Evolutionary conservation across 139 green algal genomes (phyloP).

Genomic region (Spirogloea muscicola): DNA sequence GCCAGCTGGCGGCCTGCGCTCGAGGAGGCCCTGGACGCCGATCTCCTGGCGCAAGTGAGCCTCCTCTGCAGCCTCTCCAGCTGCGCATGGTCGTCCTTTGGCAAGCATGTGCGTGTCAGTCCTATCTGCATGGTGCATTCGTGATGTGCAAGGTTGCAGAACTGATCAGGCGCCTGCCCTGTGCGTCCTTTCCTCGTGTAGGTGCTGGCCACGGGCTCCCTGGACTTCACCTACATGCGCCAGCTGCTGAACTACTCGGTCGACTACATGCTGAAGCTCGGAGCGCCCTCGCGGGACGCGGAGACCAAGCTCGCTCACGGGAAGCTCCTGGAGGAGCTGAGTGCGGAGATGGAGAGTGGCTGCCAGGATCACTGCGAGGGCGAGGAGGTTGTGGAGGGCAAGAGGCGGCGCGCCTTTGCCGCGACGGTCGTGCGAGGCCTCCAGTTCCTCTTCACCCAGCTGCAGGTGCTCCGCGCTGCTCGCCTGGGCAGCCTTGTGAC

Average conservation of each 20-base stretch:
- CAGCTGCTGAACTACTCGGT: constrained; percentile 1
- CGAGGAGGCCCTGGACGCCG: background rate
- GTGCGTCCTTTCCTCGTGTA: no score
- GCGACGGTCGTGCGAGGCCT: background rate
- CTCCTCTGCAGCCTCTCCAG: no score
- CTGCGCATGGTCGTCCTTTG: no score
- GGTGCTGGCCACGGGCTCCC: background rate
- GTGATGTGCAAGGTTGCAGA: no score
- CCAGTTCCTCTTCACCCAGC: constrained; percentile 9
- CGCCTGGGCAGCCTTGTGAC: no score
- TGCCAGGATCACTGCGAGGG: no score
- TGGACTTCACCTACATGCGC: constrained; percentile 10
- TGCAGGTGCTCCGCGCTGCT: constrained; percentile 9
- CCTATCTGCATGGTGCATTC: no score
- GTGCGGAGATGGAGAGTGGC: constrained; percentile 8
- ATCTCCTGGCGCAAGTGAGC: constrained; percentile 7
- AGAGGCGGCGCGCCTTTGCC: constrained; percentile 3
- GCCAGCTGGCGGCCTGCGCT: background rate
- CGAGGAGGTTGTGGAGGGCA: background rate
- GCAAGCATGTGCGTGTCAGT: no score
- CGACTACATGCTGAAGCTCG: constrained; percentile 9
- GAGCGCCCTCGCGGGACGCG: constrained; percentile 4
- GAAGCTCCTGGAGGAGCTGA: constrained; percentile 10
- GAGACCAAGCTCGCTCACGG: background rate
- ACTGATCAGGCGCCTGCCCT: no score